Evolutionary conservation across 1,284 basidiomycete genomes (phyloP), one percentile per base, ranked within the genome.

Genomic region (Ustilago vetiveriae): DNA sequence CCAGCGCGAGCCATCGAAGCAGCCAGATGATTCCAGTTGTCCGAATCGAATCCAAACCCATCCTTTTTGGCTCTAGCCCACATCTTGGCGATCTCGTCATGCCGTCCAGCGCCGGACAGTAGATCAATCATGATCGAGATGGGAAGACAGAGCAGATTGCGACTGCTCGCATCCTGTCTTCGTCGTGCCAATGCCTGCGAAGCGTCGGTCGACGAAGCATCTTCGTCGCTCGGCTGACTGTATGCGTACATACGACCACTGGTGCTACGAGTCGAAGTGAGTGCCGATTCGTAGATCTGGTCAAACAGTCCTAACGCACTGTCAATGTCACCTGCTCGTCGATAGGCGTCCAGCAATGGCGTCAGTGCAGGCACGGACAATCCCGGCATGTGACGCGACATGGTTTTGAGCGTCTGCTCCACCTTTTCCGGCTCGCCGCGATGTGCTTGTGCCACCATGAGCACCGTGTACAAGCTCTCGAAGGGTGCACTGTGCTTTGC

Each of bases 1-100:
- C 90, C 93, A 0, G 90, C 90, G 29, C 90, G 87, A 26, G 92
- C 85, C 29, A 95, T 86, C 13, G 90, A 90, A 4, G 89, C 84
- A 22, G 86, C 87, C 22, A 95, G 85, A 75, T 92, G 89, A 79
- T 97, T 98, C 90, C 92, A 98, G 82, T 97, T 98, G 74, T 90
- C 88, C 11, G 91, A 87, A 79, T 97, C 92, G 78, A 94, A 93
- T 3, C 86, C 86, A 72, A 95, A 91, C 2, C 92, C 92, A n/a
- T 85, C 82, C 6, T 83, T 69, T 63, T 87, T 86, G 42, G 92
- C 86, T 26, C 84, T 79, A 16, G 85, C 83, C 94, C 95, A 98
- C 0, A 87, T 84, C 11, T 82, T 79, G 17, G 89, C 87, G 35
- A 96, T 86, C 53, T 89, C 86, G 2, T 85, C 83, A 3, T 91